Evolutionary conservation across 768 basidiomycete species (phyloP).

Genomic region (Pleurotus djamor): DNA sequence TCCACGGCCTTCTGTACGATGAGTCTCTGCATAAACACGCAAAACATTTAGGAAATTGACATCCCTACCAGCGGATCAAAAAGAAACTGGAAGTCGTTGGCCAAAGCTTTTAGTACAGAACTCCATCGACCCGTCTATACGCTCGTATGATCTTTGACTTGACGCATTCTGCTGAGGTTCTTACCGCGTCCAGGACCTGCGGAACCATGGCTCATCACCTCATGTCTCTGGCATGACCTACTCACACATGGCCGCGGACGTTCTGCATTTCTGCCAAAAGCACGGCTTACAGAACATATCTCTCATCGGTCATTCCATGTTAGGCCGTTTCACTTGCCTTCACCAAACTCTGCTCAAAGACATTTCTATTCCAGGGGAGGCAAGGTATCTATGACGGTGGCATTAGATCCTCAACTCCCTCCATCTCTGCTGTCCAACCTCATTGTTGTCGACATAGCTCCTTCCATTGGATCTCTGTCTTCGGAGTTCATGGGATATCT

Average conservation of each 20-base stretch:
- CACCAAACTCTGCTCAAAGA: neutral
- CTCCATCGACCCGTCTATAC: conserved; percentile 73
- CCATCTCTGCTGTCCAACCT: conserved; percentile 46
- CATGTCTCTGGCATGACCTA: conserved; percentile 77
- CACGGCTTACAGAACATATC: conserved; percentile 59
- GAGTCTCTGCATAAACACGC: neutral
- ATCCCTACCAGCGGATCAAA: conserved; percentile 67
- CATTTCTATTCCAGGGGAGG: conserved; percentile 73
- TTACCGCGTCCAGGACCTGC: conserved; percentile 55
- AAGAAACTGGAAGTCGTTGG: conserved; percentile 84
- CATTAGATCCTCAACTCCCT: conserved; percentile 43
- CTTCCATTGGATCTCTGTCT: conserved; percentile 54
- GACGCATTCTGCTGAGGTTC: neutral
- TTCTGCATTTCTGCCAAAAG: conserved; percentile 61
- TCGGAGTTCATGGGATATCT: conserved; percentile 68
- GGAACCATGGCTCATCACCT: conserved; percentile 89
- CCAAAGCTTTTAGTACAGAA: conserved; percentile 69
- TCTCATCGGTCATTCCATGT: conserved; percentile 92
- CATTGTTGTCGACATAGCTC: conserved; percentile 83
- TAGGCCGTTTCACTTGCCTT: conserved; percentile 19
- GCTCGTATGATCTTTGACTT: conserved; percentile 40
- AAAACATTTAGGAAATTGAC: neutral
- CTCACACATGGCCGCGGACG: conserved; percentile 74
- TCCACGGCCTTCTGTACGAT: conserved; percentile 65
- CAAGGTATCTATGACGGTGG: conserved; percentile 75